phyloP scores from a whole-genome alignment of 768 basidiomycete genomes.

The Holtermanniella nyarrowii region DNA sequence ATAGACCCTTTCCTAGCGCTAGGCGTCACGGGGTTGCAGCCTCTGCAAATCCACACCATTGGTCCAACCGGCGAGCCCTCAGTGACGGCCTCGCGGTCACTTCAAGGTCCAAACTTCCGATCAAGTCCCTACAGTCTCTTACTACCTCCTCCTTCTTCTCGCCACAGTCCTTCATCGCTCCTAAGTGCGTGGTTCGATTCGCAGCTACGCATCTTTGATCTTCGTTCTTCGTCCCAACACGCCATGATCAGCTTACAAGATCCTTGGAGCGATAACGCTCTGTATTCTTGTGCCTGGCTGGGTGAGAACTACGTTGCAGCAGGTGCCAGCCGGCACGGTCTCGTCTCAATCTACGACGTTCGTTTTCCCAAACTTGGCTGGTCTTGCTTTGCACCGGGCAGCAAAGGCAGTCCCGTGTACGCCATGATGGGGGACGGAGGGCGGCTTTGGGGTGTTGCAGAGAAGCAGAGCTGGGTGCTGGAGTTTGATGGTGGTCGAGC shows the following conservation, averaged over 20 bases:
- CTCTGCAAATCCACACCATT: background rate
- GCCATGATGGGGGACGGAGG: slow-evolving; percentile 18
- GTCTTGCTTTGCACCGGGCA: slow-evolving; percentile 30
- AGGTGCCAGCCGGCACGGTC: slow-evolving; percentile 27
- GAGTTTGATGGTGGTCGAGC: background rate
- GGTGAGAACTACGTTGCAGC: slow-evolving; percentile 24
- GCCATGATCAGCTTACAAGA: slow-evolving; percentile 16
- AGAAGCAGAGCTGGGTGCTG: background rate
- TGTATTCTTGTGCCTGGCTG: slow-evolving; percentile 21
- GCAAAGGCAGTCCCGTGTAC: slow-evolving; percentile 33
- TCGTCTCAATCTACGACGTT: slow-evolving; percentile 25
- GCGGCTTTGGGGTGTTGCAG: slow-evolving; percentile 5
- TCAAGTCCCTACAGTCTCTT: slow-evolving; percentile 16
- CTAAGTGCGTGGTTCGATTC: slow-evolving; percentile 36
- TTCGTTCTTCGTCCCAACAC: slow-evolving; percentile 9
- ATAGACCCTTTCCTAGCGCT: background rate
- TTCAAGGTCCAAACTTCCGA: background rate
- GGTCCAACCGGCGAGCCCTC: background rate
- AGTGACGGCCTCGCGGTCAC: background rate
- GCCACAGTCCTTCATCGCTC: slow-evolving; percentile 18
- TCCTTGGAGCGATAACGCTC: slow-evolving; percentile 22
- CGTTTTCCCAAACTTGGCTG: slow-evolving; percentile 21
- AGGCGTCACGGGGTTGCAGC: background rate
- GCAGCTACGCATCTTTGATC: slow-evolving; percentile 29
- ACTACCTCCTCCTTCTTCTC: slow-evolving; percentile 13